Percentiles rank a stretch among this genome's conserved stretches.
phyloP scores from a whole-genome alignment of 352 stramenopile genomes.

The Globisporangium cederbergense region DNA sequence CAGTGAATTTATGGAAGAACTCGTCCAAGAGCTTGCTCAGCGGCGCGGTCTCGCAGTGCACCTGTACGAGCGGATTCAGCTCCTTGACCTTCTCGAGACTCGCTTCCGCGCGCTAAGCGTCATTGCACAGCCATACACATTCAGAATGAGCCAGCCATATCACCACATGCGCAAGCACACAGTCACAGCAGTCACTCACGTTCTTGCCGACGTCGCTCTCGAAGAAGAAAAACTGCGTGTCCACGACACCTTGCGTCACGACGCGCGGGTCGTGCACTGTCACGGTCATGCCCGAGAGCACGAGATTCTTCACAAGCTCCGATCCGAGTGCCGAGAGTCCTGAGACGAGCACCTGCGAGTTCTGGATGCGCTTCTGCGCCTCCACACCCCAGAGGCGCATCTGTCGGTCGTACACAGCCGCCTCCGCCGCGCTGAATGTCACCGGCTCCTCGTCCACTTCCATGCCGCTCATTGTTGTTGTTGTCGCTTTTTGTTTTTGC shows the following conservation, averaged over 20 bases:
- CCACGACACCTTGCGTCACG: slow-evolving; percentile 44
- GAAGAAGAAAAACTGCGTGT: slow-evolving; percentile 86
- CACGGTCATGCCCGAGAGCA: slow-evolving; percentile 93
- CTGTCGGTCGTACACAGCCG: slow-evolving; percentile 97
- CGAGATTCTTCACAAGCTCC: slow-evolving; percentile 97
- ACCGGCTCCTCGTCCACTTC: slow-evolving; percentile 9
- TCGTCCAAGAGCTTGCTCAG: slow-evolving; percentile 51
- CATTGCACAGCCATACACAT: slow-evolving; percentile 9
- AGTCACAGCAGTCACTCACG: slow-evolving; percentile 26
- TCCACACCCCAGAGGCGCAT: slow-evolving; percentile 99
- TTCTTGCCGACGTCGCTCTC: slow-evolving; percentile 70
- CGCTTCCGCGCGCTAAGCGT: slow-evolving; percentile 59
- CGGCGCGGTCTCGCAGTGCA: slow-evolving; percentile 71
- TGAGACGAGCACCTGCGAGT: slow-evolving; percentile 85
- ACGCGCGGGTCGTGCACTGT: slow-evolving; percentile 87
- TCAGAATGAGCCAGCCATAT: slow-evolving; percentile 6
- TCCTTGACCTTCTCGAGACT: slow-evolving; percentile 87
- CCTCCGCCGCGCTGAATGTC: slow-evolving; percentile 81
- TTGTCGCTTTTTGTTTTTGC: slow-evolving; percentile 2
- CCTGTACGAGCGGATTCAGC: slow-evolving; percentile 92
- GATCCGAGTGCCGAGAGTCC: slow-evolving; percentile 80
- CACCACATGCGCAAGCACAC: not conserved
- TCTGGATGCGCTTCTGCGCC: slow-evolving; percentile 92
- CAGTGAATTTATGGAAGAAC: slow-evolving; percentile 86
- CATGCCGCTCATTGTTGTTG: slow-evolving; percentile 4